Base-by-base conservation (phyloP, 129 eudicot genomes). In the Artemisia tridentata region DNA sequence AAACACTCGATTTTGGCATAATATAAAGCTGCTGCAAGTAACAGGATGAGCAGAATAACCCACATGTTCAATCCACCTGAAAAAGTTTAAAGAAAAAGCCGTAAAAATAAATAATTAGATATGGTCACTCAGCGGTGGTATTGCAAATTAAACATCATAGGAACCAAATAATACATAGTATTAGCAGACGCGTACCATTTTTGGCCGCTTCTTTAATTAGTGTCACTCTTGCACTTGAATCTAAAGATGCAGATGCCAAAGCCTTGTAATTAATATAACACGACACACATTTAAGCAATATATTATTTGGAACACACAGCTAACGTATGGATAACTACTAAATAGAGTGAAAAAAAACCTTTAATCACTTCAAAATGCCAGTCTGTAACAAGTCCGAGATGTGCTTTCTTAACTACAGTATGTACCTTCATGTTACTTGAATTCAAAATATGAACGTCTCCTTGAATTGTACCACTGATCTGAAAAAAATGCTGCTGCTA, bases 191-290 rank as follows among this genome's bases (percentile, higher is more conserved):
- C 82, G 11, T 78, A 87, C 97, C 96, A n/a, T 73, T 85, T 72
- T 84, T 79, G 59, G 78, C 80, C 64, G 77, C 70, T 59, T 88
- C 92, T 50, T 74, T 64, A 68, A 91, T 77, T 5, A 82, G 29
- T 55, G 97, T 91, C 58, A 91, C 97, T 83, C 92, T 86, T 45
- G 86, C 90, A 80, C 97, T 88, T 68, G 97, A 74, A 86, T 86
- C 97, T 60, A 84, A 59, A 47, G 97, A 88, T 52, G 83, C 85
- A 13, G 97, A 91, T 50, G 81, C 67, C 85, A 92, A 75, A 38
- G 88, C 91, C 85, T 96, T 92, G 82, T 74, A 67, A 19, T 43
- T 31, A 10, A 8, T 20, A 76, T 5, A 38, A 38, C 45, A 27
- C 81, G 53, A 21, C 12, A 71, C 50, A 4, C 47, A 16, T 1